Percentiles rank a stretch among this genome's conserved stretches.
These are phyloP conservation scores for Farysia itapuensis DNA, from an alignment of 1,284 basidiomycete species.

Conservation along the genomic window DNA sequence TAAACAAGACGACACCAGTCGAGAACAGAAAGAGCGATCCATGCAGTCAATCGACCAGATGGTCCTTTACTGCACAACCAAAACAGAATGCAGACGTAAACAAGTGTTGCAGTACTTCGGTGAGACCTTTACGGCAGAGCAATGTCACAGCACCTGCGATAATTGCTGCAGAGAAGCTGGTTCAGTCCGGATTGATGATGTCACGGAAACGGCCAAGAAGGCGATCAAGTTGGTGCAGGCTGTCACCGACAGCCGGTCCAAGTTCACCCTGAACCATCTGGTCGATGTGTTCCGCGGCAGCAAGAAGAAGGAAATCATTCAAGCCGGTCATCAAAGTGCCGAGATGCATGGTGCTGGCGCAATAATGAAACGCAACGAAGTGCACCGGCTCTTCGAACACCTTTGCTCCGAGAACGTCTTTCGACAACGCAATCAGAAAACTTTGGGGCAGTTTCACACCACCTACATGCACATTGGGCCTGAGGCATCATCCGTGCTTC, in stretches of 20 bases:
- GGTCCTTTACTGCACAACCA: conserved; percentile 76
- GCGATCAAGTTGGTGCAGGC: conserved; percentile 66
- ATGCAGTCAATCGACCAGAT: conserved; percentile 67
- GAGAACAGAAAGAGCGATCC: conserved; percentile 68
- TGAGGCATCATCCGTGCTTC: conserved; percentile 15
- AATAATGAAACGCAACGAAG: conserved; percentile 63
- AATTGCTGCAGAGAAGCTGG: conserved; percentile 65
- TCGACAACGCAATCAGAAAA: conserved; percentile 55
- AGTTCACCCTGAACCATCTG: conserved; percentile 62
- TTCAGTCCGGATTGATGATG: conserved; percentile 61
- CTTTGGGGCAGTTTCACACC: conserved; percentile 57
- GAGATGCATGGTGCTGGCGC: conserved; percentile 67
- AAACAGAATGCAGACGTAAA: conserved; percentile 80
- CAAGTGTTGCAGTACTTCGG: conserved; percentile 75
- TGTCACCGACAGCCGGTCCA: conserved; percentile 62
- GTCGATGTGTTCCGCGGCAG: conserved; percentile 70
- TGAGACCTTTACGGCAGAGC: conserved; percentile 67
- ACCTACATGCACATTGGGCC: conserved; percentile 55
- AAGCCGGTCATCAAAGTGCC: conserved; percentile 65
- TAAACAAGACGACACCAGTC: conserved; percentile 63
- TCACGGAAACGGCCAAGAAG: conserved; percentile 65
- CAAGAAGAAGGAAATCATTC: conserved; percentile 64
- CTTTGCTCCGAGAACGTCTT: conserved; percentile 64
- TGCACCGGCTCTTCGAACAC: conserved; percentile 70
- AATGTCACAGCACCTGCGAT: conserved; percentile 73